Percentiles rank a stretch among this genome's conserved stretches.
Evolutionary conservation across 495 filamentous ascomycete species (phyloP).

Genomic region (Trichocladium uniseriatum): DNA sequence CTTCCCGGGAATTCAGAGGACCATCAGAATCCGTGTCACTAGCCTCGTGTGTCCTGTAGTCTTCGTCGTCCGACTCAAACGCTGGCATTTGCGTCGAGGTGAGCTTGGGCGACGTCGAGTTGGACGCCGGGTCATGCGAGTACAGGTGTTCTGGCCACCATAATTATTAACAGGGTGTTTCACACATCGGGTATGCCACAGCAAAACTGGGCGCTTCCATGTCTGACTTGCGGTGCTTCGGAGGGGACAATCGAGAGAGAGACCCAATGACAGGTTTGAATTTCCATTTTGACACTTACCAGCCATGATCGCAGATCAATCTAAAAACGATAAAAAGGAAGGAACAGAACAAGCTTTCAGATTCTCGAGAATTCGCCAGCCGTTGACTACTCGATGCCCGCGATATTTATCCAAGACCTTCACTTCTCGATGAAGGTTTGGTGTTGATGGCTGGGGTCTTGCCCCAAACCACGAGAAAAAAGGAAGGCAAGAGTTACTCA

Average conservation of each 20-base stretch:
- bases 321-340: background rate
- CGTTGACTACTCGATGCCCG: too few species aligned
- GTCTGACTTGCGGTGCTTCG: background rate
- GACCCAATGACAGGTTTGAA: background rate
- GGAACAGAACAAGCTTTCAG: background rate
- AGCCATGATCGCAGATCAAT: background rate
- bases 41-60: constrained; percentile 14
- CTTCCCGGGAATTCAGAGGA: constrained; percentile 5
- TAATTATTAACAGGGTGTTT: constrained; percentile 4
- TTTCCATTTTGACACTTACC: constrained; percentile 5
- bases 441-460: too few species aligned
- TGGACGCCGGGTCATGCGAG: constrained; percentile 19
- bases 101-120: constrained; percentile 22
- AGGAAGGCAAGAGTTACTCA: too few species aligned
- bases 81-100: constrained; percentile 16
- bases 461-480: too few species aligned
- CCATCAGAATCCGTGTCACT: constrained; percentile 26
- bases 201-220: background rate
- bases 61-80: constrained; percentile 28
- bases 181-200: background rate
- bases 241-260: background rate
- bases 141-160: constrained; percentile 13
- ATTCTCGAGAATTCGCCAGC: background rate
- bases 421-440: too few species aligned
- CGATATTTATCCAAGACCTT: too few species aligned